Base-by-base conservation (phyloP, 768 basidiomycete species). In the Ephemerocybe angulata region DNA sequence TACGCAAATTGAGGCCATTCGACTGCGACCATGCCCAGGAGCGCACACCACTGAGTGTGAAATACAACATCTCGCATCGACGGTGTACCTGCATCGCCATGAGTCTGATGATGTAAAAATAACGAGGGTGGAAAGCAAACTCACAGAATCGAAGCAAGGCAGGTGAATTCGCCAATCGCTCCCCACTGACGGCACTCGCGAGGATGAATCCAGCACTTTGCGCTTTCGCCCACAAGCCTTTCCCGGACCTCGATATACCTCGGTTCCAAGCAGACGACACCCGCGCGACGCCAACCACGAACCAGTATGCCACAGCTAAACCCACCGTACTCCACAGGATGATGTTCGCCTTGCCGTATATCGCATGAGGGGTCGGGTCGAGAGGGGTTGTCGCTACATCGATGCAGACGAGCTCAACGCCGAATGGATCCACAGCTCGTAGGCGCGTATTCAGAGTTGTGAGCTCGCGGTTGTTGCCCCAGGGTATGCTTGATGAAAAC, bases 101-200 rank as follows among this genome's bases (percentile, higher is more conserved):
- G 50, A 60, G 35, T 15, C 52, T 50, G 33, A 40, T 42, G 52
- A 46, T 41, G 24, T 46, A 27, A 46, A 37, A 21, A 38, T n/a
- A 46, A 28, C 30, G 27, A 38, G 15, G 22, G 21, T 21, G 8
- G 27, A n/a, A n/a, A n/a, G n/a, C 50, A 57, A 48, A 76, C 90
- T 65, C 66, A 93, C 93, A 86, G 65, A 94, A 98, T 50, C 95
- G 77, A 73, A 97, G 79, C 50, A 98, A 76, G 0, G 92, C 91
- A 15, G 92, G 91, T 19, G 87, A 88, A 24, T 86, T 82, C 3
- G 92, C 85, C 33, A 98, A 76, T 33, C 90, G 81, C 67, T 95
- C 93, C 4, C 96, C 97, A 53, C 93, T 94, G 61, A 96, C 83
- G 0, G 94, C 93, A 70, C 94, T 95, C 19, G 93, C 90, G 37